Percentiles rank a stretch among this genome's conserved stretches.
Evolutionary conservation across 2,329 filamentous ascomycete genomes (phyloP).

Genomic region (Ophiostoma montium): DNA sequence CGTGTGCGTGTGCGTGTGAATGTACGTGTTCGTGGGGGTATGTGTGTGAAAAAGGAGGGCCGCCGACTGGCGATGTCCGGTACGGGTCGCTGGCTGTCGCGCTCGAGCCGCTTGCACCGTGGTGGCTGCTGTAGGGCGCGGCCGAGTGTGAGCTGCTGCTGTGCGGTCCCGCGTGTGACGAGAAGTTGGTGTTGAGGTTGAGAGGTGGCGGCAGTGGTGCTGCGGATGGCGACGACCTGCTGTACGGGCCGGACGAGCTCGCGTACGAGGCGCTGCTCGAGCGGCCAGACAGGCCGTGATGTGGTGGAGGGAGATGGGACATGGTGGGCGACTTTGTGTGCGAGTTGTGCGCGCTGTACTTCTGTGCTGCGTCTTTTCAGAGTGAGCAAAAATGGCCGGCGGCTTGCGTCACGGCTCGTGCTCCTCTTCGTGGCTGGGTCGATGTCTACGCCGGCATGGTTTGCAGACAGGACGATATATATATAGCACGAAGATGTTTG

Average conservation of each 20-base stretch:
- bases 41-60: slow-evolving; percentile 1
- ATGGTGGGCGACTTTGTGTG: neutral
- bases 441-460: too few species aligned
- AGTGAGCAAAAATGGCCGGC: too few species aligned
- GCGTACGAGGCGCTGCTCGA: neutral
- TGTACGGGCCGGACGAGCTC: neutral
- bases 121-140: neutral
- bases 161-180: neutral
- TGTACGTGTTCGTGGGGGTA: neutral
- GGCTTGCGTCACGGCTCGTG: too few species aligned
- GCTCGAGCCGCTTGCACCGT: neutral
- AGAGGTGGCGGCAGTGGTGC: neutral
- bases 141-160: neutral
- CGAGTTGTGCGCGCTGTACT: neutral
- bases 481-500: too few species aligned
- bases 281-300: neutral
- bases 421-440: too few species aligned
- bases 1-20: neutral
- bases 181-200: neutral
- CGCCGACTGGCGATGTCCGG: slow-evolving; percentile 10
- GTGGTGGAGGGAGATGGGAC: neutral
- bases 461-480: too few species aligned
- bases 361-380: too few species aligned
- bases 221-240: neutral
- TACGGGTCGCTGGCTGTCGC: slow-evolving; percentile 12